phyloP scores from a whole-genome alignment of 441 rosid species.

The Brassica balearica region DNA sequence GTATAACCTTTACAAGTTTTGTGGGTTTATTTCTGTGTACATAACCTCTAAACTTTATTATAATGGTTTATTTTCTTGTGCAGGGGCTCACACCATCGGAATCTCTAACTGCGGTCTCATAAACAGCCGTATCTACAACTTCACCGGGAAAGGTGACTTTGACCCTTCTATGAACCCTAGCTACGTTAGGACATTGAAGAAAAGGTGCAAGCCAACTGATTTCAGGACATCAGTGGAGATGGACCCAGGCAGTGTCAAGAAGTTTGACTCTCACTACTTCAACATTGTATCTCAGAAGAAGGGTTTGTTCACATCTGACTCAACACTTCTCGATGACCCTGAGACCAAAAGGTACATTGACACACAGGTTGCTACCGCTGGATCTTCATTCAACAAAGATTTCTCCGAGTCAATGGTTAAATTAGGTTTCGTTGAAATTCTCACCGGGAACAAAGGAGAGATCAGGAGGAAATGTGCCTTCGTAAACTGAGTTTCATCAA shows the following conservation, averaged over 20 bases:
- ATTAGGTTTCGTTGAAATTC: slow-evolving; percentile 52
- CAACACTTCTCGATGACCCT: slow-evolving; percentile 57
- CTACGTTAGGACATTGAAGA: slow-evolving; percentile 50
- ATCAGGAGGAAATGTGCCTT: slow-evolving; percentile 56
- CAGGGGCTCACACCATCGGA: slow-evolving; percentile 74
- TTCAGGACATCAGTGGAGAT: slow-evolving; percentile 46
- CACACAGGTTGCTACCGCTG: slow-evolving; percentile 43
- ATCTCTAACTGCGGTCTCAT: slow-evolving; percentile 44
- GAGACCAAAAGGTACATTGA: slow-evolving; percentile 56
- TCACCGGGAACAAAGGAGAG: slow-evolving; percentile 55
- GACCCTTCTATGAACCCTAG: slow-evolving; percentile 61
- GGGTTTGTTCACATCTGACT: slow-evolving; percentile 65
- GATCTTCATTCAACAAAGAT: slow-evolving; percentile 51
- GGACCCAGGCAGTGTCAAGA: slow-evolving; percentile 67
- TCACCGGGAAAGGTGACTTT: slow-evolving; percentile 60
- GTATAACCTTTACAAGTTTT: too few species aligned
- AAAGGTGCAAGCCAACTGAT: slow-evolving; percentile 52
- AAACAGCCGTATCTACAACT: slow-evolving; percentile 54
- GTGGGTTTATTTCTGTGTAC: too few species aligned
- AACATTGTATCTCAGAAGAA: slow-evolving; percentile 52
- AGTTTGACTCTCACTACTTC: slow-evolving; percentile 59
- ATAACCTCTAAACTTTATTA: background rate
- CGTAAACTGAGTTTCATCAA: slow-evolving; percentile 41
- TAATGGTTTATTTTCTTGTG: slow-evolving; percentile 13
- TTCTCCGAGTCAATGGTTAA: slow-evolving; percentile 62